Base-by-base conservation (phyloP, 2,329 filamentous ascomycete species). In the Colletotrichum falcatum region DNA sequence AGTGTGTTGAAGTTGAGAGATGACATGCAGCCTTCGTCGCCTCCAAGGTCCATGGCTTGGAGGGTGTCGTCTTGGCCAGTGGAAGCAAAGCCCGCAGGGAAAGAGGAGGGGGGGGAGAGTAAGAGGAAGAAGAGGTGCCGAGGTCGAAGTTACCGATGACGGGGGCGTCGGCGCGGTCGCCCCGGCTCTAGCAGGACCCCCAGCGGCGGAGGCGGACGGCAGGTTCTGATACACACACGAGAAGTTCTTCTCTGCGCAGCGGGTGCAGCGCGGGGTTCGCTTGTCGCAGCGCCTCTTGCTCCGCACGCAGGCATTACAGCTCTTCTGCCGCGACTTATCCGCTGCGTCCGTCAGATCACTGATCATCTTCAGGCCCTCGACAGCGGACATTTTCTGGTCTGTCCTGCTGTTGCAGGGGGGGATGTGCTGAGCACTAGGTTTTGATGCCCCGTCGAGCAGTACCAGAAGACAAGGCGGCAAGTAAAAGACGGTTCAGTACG, bases 241-340 rank as follows among this genome's bases (percentile, higher is more conserved):
- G 63, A 82, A 78, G 23, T 79, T 78, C 76, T 82, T 83, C 74
- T 79, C 80, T 5, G 77, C 77, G 74, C 83, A 86, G 61, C 83
- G 82, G 28, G 79, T 79, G 74, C 83, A 85, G 55, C 77, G 76
- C 20, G 84, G 83, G 11, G 76, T 77, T 55, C 76, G 78, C 78
- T 85, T 85, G 75, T 86, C 83, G 76, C 84, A 86, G 70, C 83
- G 80, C 60, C 83, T 79, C 76, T 86, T 86, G 75, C 82, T 81
- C 63, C 79, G 79, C 59, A 85, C 83, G 73, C 84, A 86, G 63
- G 83, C 80, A 72, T 85, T 83, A 79, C 83, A 85, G 78, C 82
- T 85, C 80, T 84, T 85, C 74, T 85, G 84, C 70, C 83, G 78
- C 86, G 81, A 89, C 53, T 81, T 79, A 46, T 80, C 78, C 44